Conservation (phyloP, 768 basidiomycete genomes). For the Leccinum subgranulosum region DNA sequence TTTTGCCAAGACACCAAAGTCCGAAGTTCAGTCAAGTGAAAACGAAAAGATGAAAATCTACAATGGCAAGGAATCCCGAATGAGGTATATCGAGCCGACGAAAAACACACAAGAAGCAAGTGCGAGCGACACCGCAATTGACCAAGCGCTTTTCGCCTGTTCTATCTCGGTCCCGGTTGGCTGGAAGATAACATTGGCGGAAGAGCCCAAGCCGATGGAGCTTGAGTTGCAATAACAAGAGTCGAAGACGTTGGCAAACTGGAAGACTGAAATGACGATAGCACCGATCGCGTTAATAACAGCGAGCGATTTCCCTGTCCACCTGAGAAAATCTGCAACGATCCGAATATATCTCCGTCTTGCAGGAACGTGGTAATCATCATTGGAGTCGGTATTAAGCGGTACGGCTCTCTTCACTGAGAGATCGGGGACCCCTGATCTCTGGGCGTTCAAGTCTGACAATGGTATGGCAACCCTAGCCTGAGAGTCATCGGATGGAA, state of each 20-base stretch:
- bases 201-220: constrained; percentile 11
- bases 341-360: background rate
- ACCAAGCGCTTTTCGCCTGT: constrained; percentile 14
- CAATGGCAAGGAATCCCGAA: no score
- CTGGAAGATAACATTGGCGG: constrained; percentile 31
- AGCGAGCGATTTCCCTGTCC: constrained; percentile 27
- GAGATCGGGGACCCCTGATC: background rate
- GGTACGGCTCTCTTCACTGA: background rate
- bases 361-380: background rate
- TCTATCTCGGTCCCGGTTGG: constrained; percentile 15
- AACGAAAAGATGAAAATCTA: no score
- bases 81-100: no score
- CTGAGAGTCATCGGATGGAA: no score
- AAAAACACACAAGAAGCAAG: no score
- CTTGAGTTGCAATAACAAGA: constrained; percentile 32
- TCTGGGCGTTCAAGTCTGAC: background rate
- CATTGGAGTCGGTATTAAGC: background rate
- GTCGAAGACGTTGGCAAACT: constrained; percentile 25
- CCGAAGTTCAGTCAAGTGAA: no score
- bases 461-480: background rate
- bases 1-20: no score
- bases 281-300: constrained; percentile 24
- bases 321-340: constrained; percentile 20
- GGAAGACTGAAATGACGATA: constrained; percentile 26
- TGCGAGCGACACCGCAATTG: no score